Evolutionary conservation across 805 yeast genomes (phyloP).

Genomic region (Scheffersomyces stipitis): DNA sequence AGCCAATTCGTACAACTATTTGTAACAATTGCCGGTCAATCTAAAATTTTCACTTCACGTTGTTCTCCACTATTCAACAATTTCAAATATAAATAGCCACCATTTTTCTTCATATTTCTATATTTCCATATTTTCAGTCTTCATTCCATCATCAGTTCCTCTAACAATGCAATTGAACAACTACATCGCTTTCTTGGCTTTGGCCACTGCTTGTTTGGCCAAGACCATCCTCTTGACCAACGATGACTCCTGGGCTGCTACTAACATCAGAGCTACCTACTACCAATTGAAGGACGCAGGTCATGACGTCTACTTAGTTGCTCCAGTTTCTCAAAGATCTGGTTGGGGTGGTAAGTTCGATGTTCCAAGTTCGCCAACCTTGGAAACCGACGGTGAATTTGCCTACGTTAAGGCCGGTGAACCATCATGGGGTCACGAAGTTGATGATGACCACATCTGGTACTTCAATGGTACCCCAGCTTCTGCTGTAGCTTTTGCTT

Average conservation of each 20-base stretch:
- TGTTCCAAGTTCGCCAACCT: slow-evolving; percentile 37
- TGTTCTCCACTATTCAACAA: no score
- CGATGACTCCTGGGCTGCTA: slow-evolving; percentile 19
- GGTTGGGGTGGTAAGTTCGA: slow-evolving; percentile 58
- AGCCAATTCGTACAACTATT: no score
- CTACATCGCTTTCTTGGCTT: slow-evolving; percentile 5
- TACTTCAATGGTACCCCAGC: slow-evolving; percentile 60
- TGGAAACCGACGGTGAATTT: slow-evolving; percentile 48
- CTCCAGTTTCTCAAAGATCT: slow-evolving; percentile 51
- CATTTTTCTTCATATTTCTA: no score
- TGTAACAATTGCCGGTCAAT: no score
- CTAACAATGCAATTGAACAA: slow-evolving; percentile 9
- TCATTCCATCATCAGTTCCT: no score
- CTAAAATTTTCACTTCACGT: no score
- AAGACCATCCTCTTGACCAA: slow-evolving; percentile 21
- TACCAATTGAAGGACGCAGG: slow-evolving; percentile 40
- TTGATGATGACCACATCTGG: slow-evolving; percentile 33
- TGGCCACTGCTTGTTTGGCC: slow-evolving; percentile 12
- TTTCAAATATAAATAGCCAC: no score
- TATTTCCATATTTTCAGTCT: no score
- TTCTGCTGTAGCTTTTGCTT: slow-evolving; percentile 48
- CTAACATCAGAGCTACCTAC: slow-evolving; percentile 24
- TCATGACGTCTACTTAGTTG: slow-evolving; percentile 49
- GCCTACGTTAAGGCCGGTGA: slow-evolving; percentile 46
- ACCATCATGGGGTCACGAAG: slow-evolving; percentile 58